These are phyloP conservation scores for Pittosporum tobira DNA, from an alignment of 129 eudicot species.

Conservation along the genomic window DNA sequence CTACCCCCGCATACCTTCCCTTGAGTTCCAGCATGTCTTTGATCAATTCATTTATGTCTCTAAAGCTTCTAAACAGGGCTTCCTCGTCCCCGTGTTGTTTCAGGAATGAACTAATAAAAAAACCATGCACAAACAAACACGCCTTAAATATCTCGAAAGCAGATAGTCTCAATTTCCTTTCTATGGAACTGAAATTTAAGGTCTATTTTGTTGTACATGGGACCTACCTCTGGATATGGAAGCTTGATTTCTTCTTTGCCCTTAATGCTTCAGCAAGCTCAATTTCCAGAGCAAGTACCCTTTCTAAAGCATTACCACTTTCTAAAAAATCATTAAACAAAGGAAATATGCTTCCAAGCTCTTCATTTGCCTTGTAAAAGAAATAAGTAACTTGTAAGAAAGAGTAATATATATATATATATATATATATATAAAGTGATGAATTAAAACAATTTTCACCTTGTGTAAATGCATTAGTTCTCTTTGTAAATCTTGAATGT, in stretches of 20 bases:
- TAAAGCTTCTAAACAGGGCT: conserved; percentile 75
- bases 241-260: conserved; percentile 57
- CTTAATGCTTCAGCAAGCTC: conserved; percentile 94
- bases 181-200: too few species aligned
- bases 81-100: conserved; percentile 84
- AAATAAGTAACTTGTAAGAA: conserved; percentile 15
- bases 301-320: conserved; percentile 72
- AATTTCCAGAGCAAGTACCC: conserved; percentile 95
- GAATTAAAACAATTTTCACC: conserved; percentile 27
- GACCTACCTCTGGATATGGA: conserved; percentile 84
- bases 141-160: not conserved
- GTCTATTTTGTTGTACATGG: not conserved
- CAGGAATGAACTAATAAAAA: conserved; percentile 81
- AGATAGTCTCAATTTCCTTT: not conserved
- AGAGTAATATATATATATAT: not conserved
- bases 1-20: conserved; percentile 50
- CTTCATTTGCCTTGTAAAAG: conserved; percentile 55
- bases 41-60: conserved; percentile 79
- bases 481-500: conserved; percentile 37
- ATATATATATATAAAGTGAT: not conserved
- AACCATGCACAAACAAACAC: not conserved
- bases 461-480: conserved; percentile 58
- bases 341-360: conserved; percentile 67
- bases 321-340: conserved; percentile 41
- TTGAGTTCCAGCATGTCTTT: conserved; percentile 79